Percentiles rank a stretch among this genome's conserved stretches.
Evolutionary conservation across 1,284 basidiomycete genomes (phyloP).

Genomic region (Tilletiaria anomala): DNA sequence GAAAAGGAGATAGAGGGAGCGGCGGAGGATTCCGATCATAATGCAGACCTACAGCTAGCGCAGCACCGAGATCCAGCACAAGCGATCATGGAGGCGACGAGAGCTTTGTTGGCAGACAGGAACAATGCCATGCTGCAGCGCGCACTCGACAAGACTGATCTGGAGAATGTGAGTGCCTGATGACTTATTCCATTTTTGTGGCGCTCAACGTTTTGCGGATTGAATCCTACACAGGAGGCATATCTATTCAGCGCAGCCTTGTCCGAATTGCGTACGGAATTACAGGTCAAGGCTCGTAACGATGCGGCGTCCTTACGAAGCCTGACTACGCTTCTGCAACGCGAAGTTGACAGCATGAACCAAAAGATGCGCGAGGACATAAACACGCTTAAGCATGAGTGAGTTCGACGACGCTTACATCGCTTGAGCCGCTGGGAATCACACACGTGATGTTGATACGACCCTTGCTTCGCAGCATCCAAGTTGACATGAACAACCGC

Average conservation of each 20-base stretch:
- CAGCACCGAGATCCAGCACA: too few relatives aligned
- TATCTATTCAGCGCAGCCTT: constrained; percentile 90
- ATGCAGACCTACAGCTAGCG: too few relatives aligned
- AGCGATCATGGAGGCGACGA: too few relatives aligned
- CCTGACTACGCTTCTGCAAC: constrained; percentile 58
- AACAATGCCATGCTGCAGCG: too few relatives aligned
- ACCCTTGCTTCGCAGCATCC: constrained; percentile 45
- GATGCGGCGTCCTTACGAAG: constrained; percentile 67
- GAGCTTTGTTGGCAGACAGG: too few relatives aligned
- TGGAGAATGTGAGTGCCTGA: too few relatives aligned
- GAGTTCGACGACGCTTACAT: constrained; percentile 31
- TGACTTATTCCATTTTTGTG: too few relatives aligned
- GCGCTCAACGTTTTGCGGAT: too few relatives aligned
- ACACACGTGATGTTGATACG: neutral
- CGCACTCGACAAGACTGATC: too few relatives aligned
- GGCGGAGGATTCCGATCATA: too few relatives aligned
- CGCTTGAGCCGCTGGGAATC: neutral
- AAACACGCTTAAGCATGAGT: constrained; percentile 79
- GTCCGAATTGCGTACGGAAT: constrained; percentile 75
- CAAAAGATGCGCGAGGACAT: constrained; percentile 91
- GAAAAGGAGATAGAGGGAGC: too few relatives aligned
- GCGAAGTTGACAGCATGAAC: constrained; percentile 74
- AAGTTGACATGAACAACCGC: constrained; percentile 86
- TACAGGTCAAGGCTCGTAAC: constrained; percentile 66
- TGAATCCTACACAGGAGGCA: too few relatives aligned